A percentile compares a stretch with the other conserved stretches of the same genome.
phyloP scores from a whole-genome alignment of 257 asterid species.

The Solanum corneliomulleri region DNA sequence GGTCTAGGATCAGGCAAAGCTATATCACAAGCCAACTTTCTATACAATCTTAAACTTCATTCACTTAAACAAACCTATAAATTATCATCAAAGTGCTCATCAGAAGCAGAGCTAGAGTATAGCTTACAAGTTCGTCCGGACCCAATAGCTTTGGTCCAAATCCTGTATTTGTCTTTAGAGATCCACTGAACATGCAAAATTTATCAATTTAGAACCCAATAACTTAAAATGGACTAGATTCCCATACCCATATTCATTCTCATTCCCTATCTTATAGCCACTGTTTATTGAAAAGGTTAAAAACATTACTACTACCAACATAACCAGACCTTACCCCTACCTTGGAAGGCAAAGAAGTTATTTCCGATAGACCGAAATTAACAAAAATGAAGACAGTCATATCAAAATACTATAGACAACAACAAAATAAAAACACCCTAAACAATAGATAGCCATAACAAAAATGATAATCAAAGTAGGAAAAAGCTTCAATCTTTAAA shows the following conservation, averaged over 20 bases:
- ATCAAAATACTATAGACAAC: not conserved
- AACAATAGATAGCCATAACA: not conserved
- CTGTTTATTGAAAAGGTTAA: not conserved
- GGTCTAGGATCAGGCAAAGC: not conserved
- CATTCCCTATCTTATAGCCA: not conserved
- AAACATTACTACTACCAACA: not conserved
- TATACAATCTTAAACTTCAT: not conserved
- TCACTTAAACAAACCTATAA: not conserved
- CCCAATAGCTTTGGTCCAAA: not conserved
- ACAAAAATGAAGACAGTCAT: not conserved
- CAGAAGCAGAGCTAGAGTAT: not conserved
- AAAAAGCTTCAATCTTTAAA: not conserved
- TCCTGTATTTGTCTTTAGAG: not conserved
- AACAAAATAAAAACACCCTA: not conserved
- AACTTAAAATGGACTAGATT: not conserved
- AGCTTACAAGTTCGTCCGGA: not conserved
- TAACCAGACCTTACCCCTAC: not conserved
- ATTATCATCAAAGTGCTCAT: not conserved
- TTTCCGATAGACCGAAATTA: not conserved
- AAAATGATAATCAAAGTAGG: not conserved
- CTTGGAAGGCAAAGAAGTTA: not conserved
- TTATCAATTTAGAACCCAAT: not conserved
- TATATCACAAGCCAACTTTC: not conserved
- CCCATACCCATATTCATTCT: not conserved
- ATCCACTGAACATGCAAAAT: not conserved